Percentiles rank a stretch among this genome's conserved stretches.
These are phyloP conservation scores for Oldenlandia corymbosa DNA, from an alignment of 257 asterid species.

Conservation along the genomic window DNA sequence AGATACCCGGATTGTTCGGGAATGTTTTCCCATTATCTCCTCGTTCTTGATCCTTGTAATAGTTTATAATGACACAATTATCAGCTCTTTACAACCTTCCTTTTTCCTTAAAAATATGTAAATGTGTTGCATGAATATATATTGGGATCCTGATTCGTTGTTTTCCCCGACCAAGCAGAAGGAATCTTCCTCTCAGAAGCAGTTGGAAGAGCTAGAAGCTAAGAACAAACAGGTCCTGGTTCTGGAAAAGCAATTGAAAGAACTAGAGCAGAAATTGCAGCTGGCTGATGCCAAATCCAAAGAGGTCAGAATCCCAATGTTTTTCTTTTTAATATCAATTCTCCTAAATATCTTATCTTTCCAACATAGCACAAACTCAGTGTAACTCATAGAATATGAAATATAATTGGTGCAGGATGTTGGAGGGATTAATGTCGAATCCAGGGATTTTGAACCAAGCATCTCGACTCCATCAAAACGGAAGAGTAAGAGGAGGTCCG, in stretches of 20 bases:
- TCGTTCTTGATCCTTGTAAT: no score
- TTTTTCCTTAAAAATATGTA: neutral
- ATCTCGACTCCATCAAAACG: constrained; percentile 45
- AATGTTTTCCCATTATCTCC: no score
- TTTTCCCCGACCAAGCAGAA: constrained; percentile 38
- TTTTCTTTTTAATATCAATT: constrained; percentile 2
- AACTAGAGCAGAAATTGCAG: constrained; percentile 54
- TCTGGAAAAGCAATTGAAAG: constrained; percentile 51
- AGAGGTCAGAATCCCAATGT: constrained; percentile 42
- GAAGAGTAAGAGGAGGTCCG: constrained; percentile 65
- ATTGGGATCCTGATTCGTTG: constrained; percentile 3
- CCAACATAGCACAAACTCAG: neutral
- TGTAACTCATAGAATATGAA: neutral
- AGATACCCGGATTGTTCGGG: no score
- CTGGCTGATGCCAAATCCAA: constrained; percentile 56
- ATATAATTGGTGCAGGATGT: constrained; percentile 32
- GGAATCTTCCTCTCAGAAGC: constrained; percentile 43
- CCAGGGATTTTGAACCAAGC: constrained; percentile 37
- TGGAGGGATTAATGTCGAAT: constrained; percentile 21
- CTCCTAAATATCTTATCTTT: no score
- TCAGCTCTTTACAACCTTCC: no score
- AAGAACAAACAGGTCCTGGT: constrained; percentile 49
- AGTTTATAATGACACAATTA: no score
- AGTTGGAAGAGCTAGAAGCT: constrained; percentile 47
- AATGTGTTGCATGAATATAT: neutral